Conservation (phyloP, 192 early-diverging fungal species). For the Entomortierella chlamydospora region DNA sequence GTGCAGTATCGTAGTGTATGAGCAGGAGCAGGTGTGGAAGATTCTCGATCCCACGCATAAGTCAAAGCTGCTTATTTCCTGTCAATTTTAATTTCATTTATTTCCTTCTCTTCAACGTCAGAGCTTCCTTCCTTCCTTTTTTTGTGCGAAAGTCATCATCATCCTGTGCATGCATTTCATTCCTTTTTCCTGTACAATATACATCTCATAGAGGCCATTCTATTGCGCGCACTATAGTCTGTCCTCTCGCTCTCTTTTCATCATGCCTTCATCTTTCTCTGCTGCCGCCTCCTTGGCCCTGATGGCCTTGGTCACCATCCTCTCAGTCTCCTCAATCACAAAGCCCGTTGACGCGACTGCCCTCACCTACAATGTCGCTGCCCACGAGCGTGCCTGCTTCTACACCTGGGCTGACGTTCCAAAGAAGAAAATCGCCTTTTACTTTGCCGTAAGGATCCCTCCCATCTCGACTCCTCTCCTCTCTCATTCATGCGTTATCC, state of each 20-base stretch:
- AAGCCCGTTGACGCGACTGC: conserved; percentile 58
- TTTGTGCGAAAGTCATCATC: neutral
- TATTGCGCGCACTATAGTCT: neutral
- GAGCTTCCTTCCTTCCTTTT: neutral
- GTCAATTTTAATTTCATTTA: no score
- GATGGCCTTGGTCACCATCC: conserved; percentile 39
- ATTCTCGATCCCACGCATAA: neutral
- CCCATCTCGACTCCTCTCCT: neutral
- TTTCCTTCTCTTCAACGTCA: neutral
- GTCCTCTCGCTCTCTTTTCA: neutral
- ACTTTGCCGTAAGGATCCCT: conserved; percentile 90
- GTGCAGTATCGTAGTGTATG: no score
- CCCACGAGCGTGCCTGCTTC: conserved; percentile 94
- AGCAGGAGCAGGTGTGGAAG: no score
- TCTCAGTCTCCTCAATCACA: conserved; percentile 35
- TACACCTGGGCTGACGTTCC: conserved; percentile 81
- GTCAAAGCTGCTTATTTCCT: no score
- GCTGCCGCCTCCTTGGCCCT: conserved; percentile 30
- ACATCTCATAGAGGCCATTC: no score
- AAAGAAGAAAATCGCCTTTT: conserved; percentile 95
- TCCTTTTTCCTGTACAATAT: no score
- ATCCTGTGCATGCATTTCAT: neutral
- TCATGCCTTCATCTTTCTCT: conserved; percentile 34
- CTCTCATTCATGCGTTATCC: neutral
- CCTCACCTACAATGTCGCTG: conserved; percentile 88